Evolutionary conservation across 768 basidiomycete species (phyloP).

Genomic region (Porpolomopsis calyptriformis): DNA sequence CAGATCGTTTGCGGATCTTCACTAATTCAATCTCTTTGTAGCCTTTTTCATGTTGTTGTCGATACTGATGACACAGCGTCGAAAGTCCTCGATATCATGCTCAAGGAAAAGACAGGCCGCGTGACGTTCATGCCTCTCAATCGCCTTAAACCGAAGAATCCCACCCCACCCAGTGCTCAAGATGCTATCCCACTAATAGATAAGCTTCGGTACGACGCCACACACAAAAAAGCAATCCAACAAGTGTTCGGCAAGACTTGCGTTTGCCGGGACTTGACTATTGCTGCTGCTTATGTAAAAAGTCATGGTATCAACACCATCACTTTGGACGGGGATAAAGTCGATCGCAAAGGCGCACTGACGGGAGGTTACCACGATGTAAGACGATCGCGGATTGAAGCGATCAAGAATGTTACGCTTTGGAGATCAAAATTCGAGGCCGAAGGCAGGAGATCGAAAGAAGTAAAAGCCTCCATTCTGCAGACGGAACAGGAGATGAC

Average conservation of each 20-base stretch:
- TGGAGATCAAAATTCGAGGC: constrained; percentile 67
- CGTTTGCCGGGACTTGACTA: constrained; percentile 85
- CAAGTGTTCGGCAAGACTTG: constrained; percentile 98
- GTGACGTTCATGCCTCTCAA: constrained; percentile 99
- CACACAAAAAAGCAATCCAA: constrained; percentile 75
- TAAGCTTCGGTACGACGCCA: constrained; percentile 67
- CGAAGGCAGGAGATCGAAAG: constrained; percentile 52
- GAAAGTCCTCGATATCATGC: constrained; percentile 86
- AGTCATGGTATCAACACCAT: constrained; percentile 94
- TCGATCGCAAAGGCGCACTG: constrained; percentile 90
- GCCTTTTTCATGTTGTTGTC: constrained; percentile 95
- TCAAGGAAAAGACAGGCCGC: constrained; percentile 85
- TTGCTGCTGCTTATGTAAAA: constrained; percentile 90
- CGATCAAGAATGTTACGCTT: constrained; percentile 60
- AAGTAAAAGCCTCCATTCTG: constrained; percentile 63
- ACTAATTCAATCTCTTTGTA: constrained; percentile 20
- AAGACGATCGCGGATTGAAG: constrained; percentile 81
- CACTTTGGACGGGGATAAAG: constrained; percentile 94
- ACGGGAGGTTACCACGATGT: constrained; percentile 96
- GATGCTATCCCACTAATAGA: constrained; percentile 75
- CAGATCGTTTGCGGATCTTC: constrained; percentile 4
- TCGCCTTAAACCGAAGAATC: constrained; percentile 71
- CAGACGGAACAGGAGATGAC: constrained; percentile 84
- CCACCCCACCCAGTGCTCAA: constrained; percentile 54
- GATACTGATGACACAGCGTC: constrained; percentile 93